Conservation (phyloP, 192 early-diverging fungal species). For the Geranomyces variabilis region DNA sequence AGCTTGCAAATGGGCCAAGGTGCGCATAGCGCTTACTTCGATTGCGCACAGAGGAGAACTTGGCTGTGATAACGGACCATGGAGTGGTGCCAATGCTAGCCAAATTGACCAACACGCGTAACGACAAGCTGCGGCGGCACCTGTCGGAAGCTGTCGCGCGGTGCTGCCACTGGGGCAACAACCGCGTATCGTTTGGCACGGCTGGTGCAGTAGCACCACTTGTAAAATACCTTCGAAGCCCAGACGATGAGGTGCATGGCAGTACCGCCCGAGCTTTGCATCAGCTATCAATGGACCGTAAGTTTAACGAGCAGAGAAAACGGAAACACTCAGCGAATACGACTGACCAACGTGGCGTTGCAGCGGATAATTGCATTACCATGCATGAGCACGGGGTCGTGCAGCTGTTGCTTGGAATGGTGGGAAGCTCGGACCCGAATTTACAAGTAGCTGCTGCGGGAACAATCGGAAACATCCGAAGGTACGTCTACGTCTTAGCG, state of each 20-base stretch:
- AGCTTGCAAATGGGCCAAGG: too few relatives aligned
- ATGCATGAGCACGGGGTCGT: conserved; percentile 74
- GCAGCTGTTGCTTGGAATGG: conserved; percentile 67
- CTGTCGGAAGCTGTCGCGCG: conserved; percentile 64
- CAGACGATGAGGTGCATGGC: conserved; percentile 66
- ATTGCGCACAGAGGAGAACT: conserved; percentile 58
- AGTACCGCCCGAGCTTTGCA: conserved; percentile 65
- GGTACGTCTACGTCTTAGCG: conserved; percentile 42
- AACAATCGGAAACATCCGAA: conserved; percentile 67
- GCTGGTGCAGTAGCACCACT: conserved; percentile 64
- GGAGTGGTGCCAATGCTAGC: conserved; percentile 70
- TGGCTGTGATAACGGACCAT: conserved; percentile 73
- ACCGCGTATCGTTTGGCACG: conserved; percentile 65
- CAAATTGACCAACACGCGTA: conserved; percentile 61
- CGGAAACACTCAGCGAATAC: too few relatives aligned
- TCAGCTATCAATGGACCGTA: conserved; percentile 71
- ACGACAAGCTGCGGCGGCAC: conserved; percentile 65
- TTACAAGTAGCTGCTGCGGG: conserved; percentile 69
- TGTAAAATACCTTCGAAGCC: conserved; percentile 65
- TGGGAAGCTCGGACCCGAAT: conserved; percentile 57
- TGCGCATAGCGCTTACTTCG: too few relatives aligned
- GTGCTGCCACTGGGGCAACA: conserved; percentile 72
- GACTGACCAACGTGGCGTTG: too few relatives aligned
- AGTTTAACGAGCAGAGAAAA: conserved; percentile 25
- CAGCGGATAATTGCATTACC: conserved; percentile 70